phyloP scores from a whole-genome alignment of 768 basidiomycete genomes.

The Mycena rosella region DNA sequence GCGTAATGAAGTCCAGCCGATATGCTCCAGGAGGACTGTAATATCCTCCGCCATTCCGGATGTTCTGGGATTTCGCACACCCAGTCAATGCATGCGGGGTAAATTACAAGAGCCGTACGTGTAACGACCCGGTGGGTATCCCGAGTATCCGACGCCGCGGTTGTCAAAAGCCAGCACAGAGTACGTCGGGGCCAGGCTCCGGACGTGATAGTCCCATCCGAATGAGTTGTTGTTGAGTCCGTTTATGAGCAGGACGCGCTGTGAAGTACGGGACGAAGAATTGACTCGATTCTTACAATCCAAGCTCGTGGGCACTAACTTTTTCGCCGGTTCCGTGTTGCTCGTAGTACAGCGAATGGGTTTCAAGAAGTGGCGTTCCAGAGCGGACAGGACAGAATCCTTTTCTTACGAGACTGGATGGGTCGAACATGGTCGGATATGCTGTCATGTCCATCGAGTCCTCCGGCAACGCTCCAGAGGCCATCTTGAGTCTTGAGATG shows the following conservation, averaged over 20 bases:
- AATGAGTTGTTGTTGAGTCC: slow-evolving; percentile 75
- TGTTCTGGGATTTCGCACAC: slow-evolving; percentile 63
- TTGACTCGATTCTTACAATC: not conserved
- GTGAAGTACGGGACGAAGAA: not conserved
- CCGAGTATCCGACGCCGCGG: slow-evolving; percentile 83
- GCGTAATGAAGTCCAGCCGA: slow-evolving; percentile 76
- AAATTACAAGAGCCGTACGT: slow-evolving; percentile 63
- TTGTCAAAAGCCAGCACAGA: slow-evolving; percentile 85
- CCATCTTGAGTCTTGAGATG: not conserved
- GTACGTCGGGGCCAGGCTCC: slow-evolving; percentile 71
- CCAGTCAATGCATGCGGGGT: not conserved
- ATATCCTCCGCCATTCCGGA: slow-evolving; percentile 83
- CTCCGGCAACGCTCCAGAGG: slow-evolving; percentile 1
- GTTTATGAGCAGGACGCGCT: slow-evolving; percentile 40
- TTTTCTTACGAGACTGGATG: slow-evolving; percentile 71
- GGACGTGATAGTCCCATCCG: slow-evolving; percentile 74
- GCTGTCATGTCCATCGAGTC: slow-evolving; percentile 16
- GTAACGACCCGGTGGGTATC: slow-evolving; percentile 79
- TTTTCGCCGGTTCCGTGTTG: slow-evolving; percentile 76
- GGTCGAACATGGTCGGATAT: slow-evolving; percentile 64
- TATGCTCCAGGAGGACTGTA: slow-evolving; percentile 71
- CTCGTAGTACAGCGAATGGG: slow-evolving; percentile 84
- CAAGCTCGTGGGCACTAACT: slow-evolving; percentile 72
- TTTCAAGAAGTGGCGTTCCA: slow-evolving; percentile 63
- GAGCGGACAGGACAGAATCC: slow-evolving; percentile 80